Evolutionary conservation across 345 rosid species (phyloP).

Genomic region (Populus deltoides): DNA sequence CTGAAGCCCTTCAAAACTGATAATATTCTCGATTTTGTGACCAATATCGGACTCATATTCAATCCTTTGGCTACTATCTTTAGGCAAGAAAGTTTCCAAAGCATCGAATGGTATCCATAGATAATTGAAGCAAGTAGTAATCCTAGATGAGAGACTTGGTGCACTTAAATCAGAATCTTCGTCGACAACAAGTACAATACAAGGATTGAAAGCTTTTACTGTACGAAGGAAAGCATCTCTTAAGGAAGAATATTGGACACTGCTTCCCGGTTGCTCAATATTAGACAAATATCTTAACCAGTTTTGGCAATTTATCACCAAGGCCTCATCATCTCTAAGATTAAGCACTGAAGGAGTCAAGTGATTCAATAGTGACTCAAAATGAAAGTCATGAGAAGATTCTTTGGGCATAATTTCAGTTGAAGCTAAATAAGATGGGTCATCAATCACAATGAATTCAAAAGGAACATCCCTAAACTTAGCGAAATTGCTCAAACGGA

Average conservation of each 20-base stretch:
- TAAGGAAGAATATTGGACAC: constrained; percentile 16
- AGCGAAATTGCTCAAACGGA: constrained; percentile 55
- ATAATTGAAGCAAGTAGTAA: constrained; percentile 58
- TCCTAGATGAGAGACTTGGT: constrained; percentile 47
- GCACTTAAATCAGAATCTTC: constrained; percentile 58
- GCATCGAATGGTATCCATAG: constrained; percentile 79
- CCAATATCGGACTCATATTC: constrained; percentile 66
- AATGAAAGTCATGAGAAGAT: constrained; percentile 15
- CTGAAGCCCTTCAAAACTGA: constrained; percentile 47
- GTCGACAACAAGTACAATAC: constrained; percentile 44
- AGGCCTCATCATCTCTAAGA: constrained; percentile 51
- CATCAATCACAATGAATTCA: constrained; percentile 43
- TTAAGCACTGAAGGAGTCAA: constrained; percentile 33
- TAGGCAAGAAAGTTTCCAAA: constrained; percentile 64
- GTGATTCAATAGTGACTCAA: constrained; percentile 38
- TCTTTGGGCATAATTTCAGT: constrained; percentile 16
- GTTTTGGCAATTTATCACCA: constrained; percentile 64
- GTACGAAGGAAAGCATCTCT: constrained; percentile 42
- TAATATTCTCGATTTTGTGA: constrained; percentile 54
- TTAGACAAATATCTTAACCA: constrained; percentile 60
- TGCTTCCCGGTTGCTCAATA: constrained; percentile 19
- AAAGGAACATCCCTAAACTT: constrained; percentile 53
- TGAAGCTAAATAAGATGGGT: not conserved
- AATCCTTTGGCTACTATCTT: constrained; percentile 52
- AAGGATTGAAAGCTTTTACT: constrained; percentile 50